phyloP scores from a whole-genome alignment of 1,139 yeast species.

The Protomyces lactucae-debilis region DNA sequence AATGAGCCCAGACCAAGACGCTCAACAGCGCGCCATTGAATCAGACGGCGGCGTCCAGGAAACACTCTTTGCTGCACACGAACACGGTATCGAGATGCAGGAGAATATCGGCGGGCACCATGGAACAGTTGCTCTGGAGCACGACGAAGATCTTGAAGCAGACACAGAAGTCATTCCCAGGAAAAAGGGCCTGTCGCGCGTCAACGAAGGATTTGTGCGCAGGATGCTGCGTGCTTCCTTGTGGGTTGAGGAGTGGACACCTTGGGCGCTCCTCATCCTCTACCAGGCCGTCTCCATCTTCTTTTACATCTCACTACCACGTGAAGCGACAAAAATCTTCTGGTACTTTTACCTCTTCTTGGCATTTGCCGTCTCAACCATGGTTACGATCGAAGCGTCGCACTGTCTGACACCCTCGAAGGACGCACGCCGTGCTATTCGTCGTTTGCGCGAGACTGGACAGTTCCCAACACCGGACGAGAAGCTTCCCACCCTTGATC shows the following conservation, averaged over 20 bases:
- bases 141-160: slow-evolving; percentile 21
- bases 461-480: slow-evolving; percentile 26
- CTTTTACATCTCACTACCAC: slow-evolving; percentile 20
- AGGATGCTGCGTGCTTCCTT: slow-evolving; percentile 5
- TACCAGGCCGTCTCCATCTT: slow-evolving; percentile 21
- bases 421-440: slow-evolving; percentile 24
- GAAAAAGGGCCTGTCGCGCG: neutral
- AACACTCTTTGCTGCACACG: neutral
- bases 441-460: slow-evolving; percentile 23
- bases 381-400: slow-evolving; percentile 26
- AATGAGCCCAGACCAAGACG: neutral
- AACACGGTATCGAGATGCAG: slow-evolving; percentile 15
- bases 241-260: slow-evolving; percentile 25
- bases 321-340: slow-evolving; percentile 19
- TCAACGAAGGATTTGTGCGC: slow-evolving; percentile 5
- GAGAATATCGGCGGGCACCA: neutral
- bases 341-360: slow-evolving; percentile 23
- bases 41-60: neutral
- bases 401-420: slow-evolving; percentile 25
- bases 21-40: neutral
- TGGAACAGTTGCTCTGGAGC: slow-evolving; percentile 10
- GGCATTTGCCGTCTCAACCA: slow-evolving; percentile 19
- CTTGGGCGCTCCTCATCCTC: slow-evolving; percentile 17
- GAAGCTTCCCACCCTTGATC: slow-evolving; percentile 19
- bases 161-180: slow-evolving; percentile 6